A percentile compares a stretch with the other conserved stretches of the same genome.
These are phyloP conservation scores for Vachellia collinsii DNA, from an alignment of 306 rosid genomes.

Conservation along the genomic window DNA sequence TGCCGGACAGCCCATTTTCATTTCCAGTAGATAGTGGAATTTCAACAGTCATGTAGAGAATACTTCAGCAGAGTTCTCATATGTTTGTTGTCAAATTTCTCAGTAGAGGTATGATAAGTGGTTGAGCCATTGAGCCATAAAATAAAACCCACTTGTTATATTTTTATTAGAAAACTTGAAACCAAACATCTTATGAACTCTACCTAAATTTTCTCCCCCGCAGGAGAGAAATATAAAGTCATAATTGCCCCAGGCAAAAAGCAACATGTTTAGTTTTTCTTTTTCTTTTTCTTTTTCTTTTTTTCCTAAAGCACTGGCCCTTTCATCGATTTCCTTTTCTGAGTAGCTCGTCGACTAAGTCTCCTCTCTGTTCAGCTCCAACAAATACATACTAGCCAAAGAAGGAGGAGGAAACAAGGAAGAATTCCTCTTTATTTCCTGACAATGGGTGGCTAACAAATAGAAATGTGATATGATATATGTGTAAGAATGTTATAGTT, in stretches of 20 bases:
- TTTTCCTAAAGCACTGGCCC: conserved; percentile 20
- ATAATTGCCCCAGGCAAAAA: conserved; percentile 9
- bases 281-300: background rate
- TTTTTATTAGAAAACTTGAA: background rate
- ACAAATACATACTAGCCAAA: background rate
- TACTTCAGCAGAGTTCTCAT: background rate
- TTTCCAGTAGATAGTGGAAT: conserved; percentile 13
- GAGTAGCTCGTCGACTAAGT: conserved; percentile 1
- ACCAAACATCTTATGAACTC: background rate
- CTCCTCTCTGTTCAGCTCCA: conserved; percentile 9
- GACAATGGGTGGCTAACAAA: conserved; percentile 26
- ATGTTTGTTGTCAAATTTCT: background rate
- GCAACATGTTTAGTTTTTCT: background rate
- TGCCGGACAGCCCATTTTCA: conserved; percentile 1
- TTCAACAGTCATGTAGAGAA: background rate
- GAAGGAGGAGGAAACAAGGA: background rate
- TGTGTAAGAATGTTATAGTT: background rate
- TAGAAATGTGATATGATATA: background rate
- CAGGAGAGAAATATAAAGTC: conserved; percentile 40
- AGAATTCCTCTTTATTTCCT: conserved; percentile 31
- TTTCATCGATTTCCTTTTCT: conserved; percentile 14
- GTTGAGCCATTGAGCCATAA: background rate
- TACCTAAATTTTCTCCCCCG: background rate
- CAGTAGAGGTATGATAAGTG: background rate
- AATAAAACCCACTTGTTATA: background rate